A percentile compares a stretch with the other conserved stretches of the same genome.
Conservation (phyloP, 2,329 filamentous ascomycete species). For the Trichophyton schoenleinii region DNA sequence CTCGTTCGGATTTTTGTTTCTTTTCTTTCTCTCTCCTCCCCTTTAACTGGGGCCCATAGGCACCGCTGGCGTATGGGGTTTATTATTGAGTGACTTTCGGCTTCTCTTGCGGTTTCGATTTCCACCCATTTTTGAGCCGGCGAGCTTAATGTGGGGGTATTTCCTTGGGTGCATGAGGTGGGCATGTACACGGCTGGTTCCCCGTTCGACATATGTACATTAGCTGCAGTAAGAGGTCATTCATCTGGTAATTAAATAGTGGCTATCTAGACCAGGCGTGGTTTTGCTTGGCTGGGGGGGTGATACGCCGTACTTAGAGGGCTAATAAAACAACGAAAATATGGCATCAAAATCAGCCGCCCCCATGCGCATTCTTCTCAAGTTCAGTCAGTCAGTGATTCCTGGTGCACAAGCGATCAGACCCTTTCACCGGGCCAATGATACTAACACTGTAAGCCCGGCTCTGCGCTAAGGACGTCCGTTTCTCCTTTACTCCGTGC, state of each 20-base stretch:
- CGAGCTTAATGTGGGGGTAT: background rate
- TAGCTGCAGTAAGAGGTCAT: constrained; percentile 1
- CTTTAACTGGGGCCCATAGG: background rate
- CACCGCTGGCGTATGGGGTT: background rate
- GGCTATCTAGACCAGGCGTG: background rate
- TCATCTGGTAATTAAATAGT: background rate
- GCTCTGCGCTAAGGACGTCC: too few species aligned
- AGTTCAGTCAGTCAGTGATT: background rate
- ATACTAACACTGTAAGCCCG: background rate
- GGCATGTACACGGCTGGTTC: constrained; percentile 2
- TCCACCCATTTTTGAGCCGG: background rate
- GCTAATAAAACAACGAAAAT: background rate
- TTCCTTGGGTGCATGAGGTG: constrained; percentile 4
- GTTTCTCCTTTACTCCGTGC: too few species aligned
- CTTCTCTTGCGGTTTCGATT: background rate
- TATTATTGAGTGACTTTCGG: background rate
- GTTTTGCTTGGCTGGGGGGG: background rate
- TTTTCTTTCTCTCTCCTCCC: background rate
- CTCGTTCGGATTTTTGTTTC: background rate
- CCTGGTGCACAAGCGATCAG: background rate
- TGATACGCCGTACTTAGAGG: background rate
- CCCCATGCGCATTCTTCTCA: background rate
- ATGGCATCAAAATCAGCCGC: background rate
- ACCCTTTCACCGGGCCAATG: background rate
- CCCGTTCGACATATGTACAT: constrained; percentile 4